phyloP scores from a whole-genome alignment of 495 filamentous ascomycete species.

The Trypethelium eluteriae region DNA sequence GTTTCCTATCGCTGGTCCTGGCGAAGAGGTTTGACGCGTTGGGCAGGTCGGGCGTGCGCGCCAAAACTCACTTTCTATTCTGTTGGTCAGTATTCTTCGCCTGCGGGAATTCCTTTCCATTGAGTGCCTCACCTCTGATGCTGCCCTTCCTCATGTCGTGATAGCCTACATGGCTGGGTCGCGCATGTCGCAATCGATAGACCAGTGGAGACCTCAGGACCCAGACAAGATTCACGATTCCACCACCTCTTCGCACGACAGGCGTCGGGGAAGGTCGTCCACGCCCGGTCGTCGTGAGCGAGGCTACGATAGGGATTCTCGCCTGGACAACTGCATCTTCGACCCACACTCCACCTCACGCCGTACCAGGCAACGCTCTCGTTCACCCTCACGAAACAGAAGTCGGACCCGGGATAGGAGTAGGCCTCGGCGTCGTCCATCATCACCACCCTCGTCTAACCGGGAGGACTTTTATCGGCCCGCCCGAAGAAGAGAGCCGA shows the following conservation, averaged over 20 bases:
- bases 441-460: not conserved
- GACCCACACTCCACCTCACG: constrained; percentile 20
- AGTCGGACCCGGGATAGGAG: constrained; percentile 12
- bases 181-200: constrained; percentile 29
- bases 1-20: not conserved
- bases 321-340: constrained; percentile 21
- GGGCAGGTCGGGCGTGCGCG: not conserved
- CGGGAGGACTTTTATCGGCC: constrained; percentile 25
- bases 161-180: constrained; percentile 33
- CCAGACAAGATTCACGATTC: constrained; percentile 17
- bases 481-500: constrained; percentile 27
- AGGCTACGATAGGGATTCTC: constrained; percentile 23
- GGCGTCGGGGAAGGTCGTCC: constrained; percentile 20
- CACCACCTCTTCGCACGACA: constrained; percentile 19
- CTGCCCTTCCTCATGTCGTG: constrained; percentile 27
- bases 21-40: constrained; percentile 4
- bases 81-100: constrained; percentile 23
- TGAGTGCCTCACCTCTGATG: constrained; percentile 21
- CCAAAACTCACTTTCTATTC: constrained; percentile 20
- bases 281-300: constrained; percentile 25
- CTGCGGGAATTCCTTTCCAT: constrained; percentile 8
- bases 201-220: constrained; percentile 34
- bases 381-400: constrained; percentile 23
- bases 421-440: not conserved
- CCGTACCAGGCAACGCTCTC: constrained; percentile 19